Conservation (phyloP, 176 grass and related monocot genomes). For the Phoenix roebelenii region DNA sequence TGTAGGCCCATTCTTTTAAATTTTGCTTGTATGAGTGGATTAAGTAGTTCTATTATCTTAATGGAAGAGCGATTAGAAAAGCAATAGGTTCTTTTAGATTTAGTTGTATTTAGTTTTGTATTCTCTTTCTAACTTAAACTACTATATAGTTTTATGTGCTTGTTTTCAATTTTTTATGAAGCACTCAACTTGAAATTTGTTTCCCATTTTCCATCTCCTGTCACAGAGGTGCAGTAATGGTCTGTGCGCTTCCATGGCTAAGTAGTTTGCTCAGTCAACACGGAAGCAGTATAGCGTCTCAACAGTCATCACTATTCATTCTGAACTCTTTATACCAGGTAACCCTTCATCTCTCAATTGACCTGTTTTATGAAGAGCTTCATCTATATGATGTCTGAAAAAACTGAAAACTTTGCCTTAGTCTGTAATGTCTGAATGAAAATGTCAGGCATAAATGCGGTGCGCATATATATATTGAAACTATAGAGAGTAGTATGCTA, state of each 20-base stretch:
- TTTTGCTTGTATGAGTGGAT: no score
- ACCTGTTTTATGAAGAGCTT: neutral
- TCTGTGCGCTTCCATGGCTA: constrained; percentile 73
- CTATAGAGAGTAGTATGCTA: no score
- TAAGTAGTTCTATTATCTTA: no score
- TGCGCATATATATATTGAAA: no score
- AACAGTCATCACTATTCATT: constrained; percentile 61
- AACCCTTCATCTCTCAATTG: neutral
- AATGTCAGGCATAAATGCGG: no score
- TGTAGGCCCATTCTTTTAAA: no score
- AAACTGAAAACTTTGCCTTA: no score
- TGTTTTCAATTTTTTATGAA: neutral
- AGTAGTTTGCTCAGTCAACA: constrained; percentile 63
- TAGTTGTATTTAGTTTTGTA: no score
- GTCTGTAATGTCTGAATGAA: no score
- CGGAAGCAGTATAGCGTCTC: constrained; percentile 71
- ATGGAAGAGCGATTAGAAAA: no score
- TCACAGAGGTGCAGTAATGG: constrained; percentile 48
- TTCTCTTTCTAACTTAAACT: no score
- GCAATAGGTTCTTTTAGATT: no score
- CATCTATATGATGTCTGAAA: neutral
- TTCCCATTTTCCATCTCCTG: neutral
- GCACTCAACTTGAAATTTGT: neutral
- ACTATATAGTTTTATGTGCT: neutral
- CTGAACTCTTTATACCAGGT: constrained; percentile 94